phyloP scores from a whole-genome alignment of 495 filamentous ascomycete species.

The Sabuloglossum arenarium region DNA sequence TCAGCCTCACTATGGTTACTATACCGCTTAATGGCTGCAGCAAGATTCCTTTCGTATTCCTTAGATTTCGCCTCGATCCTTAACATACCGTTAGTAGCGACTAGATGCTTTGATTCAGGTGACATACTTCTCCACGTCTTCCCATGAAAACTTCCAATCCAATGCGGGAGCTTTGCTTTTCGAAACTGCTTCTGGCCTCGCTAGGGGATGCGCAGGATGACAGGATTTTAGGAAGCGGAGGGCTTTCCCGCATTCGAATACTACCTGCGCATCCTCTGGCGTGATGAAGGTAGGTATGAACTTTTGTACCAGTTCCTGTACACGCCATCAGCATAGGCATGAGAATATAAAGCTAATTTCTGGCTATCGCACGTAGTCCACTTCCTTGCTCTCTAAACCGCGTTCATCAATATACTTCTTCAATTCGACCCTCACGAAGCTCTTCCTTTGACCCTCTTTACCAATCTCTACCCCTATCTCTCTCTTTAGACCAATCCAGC shows the following conservation, averaged over 20 bases:
- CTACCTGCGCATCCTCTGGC: slow-evolving; percentile 35
- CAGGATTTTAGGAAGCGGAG: slow-evolving; percentile 49
- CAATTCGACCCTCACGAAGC: slow-evolving; percentile 42
- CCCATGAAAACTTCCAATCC: slow-evolving; percentile 60
- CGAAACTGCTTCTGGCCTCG: slow-evolving; percentile 24
- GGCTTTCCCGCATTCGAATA: slow-evolving; percentile 63
- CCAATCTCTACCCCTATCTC: slow-evolving; percentile 20
- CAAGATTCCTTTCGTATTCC: slow-evolving; percentile 36
- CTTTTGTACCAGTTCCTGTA: slow-evolving; percentile 12
- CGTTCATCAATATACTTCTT: slow-evolving; percentile 31
- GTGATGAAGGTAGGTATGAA: slow-evolving; percentile 48
- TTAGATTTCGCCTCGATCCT: slow-evolving; percentile 35
- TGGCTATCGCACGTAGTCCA: slow-evolving; percentile 26
- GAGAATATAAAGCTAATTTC: not conserved
- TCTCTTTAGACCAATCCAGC: slow-evolving; percentile 54
- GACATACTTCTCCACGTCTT: slow-evolving; percentile 31
- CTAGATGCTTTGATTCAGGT: not conserved
- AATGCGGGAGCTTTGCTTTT: slow-evolving; percentile 32
- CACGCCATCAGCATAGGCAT: slow-evolving; percentile 4
- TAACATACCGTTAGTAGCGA: slow-evolving; percentile 9
- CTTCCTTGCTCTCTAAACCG: slow-evolving; percentile 26
- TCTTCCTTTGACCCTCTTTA: slow-evolving; percentile 21
- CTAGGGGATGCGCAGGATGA: slow-evolving; percentile 61
- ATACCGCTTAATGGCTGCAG: slow-evolving; percentile 15
- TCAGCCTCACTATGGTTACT: not conserved